Conservation (phyloP, 106 monocot genomes). For the Hemerocallis citrina region DNA sequence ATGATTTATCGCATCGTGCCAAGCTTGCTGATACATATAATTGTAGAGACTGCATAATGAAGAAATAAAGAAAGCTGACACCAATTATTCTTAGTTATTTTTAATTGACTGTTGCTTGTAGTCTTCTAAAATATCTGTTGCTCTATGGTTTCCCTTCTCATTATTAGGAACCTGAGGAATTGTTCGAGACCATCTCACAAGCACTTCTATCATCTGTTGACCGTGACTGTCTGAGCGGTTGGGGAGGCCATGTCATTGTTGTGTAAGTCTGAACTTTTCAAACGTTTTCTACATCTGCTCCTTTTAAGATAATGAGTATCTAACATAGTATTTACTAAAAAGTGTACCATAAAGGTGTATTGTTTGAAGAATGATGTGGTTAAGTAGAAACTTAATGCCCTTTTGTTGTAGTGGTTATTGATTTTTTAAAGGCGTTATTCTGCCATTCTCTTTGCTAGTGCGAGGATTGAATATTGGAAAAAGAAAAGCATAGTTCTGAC, state of each 20-base stretch:
- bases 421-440: no score
- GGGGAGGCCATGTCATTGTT: conserved; percentile 82
- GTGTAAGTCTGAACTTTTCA: conserved; percentile 51
- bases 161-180: conserved; percentile 76
- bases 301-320: no score
- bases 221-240: conserved; percentile 93
- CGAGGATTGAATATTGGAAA: no score
- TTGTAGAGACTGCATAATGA: background rate
- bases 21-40: background rate
- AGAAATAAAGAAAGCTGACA: background rate
- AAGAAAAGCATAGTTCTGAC: no score
- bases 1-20: no score
- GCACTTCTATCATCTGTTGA: conserved; percentile 78
- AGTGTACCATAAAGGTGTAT: no score
- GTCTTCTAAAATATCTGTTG: background rate
- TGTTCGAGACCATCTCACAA: conserved; percentile 94
- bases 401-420: no score
- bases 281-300: no score
- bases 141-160: background rate
- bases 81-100: background rate
- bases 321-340: no score
- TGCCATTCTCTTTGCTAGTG: no score
- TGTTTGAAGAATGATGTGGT: no score
- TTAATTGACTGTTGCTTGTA: background rate
- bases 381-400: no score